Evolutionary conservation across 768 basidiomycete genomes (phyloP), one percentile per base, ranked within the genome.

Genomic region (Flagelloscypha sp.): DNA sequence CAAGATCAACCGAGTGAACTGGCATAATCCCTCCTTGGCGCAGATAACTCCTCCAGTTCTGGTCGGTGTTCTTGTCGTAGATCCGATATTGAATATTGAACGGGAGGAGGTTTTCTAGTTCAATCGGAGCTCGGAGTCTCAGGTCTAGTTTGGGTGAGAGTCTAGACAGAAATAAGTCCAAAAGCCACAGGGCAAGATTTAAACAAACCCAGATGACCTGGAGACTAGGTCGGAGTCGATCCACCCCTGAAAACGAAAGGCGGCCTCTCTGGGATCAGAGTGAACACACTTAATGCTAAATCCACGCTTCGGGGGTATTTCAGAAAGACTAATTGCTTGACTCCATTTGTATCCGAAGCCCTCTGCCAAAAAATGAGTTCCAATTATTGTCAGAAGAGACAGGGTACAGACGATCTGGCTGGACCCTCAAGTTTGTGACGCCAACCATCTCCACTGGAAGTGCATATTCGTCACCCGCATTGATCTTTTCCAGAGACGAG

Each of bases 271-370:
- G 1, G 78, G 63, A 46, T 90, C 79, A 20, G 74, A 68, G 49
- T 93, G 88, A 29, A 84, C 78, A 56, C 95, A 99, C 28, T 74
- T 79, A 37, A 98, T 70, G 2, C 86, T 83, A 28, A 93, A 77
- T 27, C 62, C 74, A 50, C 65, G 76, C 43, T 65, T 74, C 3
- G 71, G 58, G 16, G 92, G 62, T 2, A 99, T 63, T 45, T 95
- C 92, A 47, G 95, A 88, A 74, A 90, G 93, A 34, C 85, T 77
- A 25, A 93, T 73, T 3, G 90, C 75, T 28, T 73, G 59, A 30
- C 85, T 92, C 93, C 93, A 98, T 49, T 77, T 82, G 59, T 95
- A 97, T 13, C 92, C 92, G 50, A 98, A 97, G 11, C 95, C 95
- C 57, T 89, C 93, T 95, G 48, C 15, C 31, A 30, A 24, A 17